Conservation (phyloP, 176 grass and related monocot species). For the Avena sativa region DNA sequence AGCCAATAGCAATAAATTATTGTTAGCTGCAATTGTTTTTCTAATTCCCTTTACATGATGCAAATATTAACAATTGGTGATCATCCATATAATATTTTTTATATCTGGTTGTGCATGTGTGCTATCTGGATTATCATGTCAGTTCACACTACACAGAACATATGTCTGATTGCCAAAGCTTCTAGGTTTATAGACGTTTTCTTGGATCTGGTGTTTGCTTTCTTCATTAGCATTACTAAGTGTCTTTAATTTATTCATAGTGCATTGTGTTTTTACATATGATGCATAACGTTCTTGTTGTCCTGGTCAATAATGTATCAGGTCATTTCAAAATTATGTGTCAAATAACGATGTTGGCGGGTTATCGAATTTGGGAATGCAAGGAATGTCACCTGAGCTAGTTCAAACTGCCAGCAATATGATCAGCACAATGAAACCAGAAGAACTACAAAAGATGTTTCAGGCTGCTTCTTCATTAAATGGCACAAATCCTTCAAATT, state of each 20-base stretch:
- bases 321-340: conserved; percentile 65
- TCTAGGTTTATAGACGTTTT: not conserved
- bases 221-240: conserved; percentile 21
- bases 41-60: not conserved
- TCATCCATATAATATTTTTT: not conserved
- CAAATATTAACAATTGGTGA: not conserved
- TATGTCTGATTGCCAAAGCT: not conserved
- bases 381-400: conserved; percentile 90
- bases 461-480: conserved; percentile 79
- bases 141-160: conserved; percentile 1
- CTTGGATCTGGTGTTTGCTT: conserved; percentile 9
- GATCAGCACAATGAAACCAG: conserved; percentile 85
- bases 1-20: not conserved
- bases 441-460: conserved; percentile 94
- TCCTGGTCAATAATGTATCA: conserved; percentile 50
- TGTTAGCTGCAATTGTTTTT: not conserved
- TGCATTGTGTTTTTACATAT: not conserved
- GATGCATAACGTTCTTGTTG: conserved; percentile 26
- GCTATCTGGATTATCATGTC: conserved; percentile 1
- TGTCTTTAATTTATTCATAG: not conserved
- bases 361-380: conserved; percentile 58
- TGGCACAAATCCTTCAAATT: conserved; percentile 59
- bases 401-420: conserved; percentile 81
- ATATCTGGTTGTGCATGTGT: conserved; percentile 19
- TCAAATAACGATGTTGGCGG: conserved; percentile 52